phyloP scores from a whole-genome alignment of 208 protist genomes.

The Leishmania turanica region DNA sequence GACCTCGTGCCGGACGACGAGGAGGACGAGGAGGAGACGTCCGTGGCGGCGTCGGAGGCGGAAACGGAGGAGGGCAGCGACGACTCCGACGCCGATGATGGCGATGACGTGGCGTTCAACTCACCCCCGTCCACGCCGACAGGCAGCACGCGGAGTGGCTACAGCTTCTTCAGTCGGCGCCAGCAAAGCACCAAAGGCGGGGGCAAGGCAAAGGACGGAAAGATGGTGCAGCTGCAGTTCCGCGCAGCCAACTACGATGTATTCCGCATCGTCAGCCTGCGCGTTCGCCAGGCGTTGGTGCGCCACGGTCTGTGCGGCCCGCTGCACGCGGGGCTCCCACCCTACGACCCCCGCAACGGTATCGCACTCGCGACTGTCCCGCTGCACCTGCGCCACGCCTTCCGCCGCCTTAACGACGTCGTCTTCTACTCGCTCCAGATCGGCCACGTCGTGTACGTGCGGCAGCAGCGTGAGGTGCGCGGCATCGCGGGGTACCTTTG shows the following conservation, averaged over 20 bases:
- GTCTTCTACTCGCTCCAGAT: conserved; percentile 58
- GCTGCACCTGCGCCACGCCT: conserved; percentile 56
- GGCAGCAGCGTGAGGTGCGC: conserved; percentile 48
- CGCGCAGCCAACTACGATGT: conserved; percentile 46
- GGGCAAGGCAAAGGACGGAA: conserved; percentile 16
- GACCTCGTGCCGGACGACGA: conserved; percentile 42
- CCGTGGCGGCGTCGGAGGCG: conserved; percentile 16
- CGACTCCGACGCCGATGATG: conserved; percentile 21
- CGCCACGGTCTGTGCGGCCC: conserved; percentile 42
- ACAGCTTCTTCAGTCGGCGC: conserved; percentile 31
- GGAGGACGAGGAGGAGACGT: conserved; percentile 27
- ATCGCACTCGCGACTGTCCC: conserved; percentile 53
- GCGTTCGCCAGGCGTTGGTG: conserved; percentile 44
- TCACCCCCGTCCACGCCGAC: conserved; percentile 27
- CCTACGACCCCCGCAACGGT: conserved; percentile 66
- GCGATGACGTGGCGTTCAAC: conserved; percentile 28
- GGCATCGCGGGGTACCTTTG: conserved; percentile 41
- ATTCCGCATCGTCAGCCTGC: conserved; percentile 44
- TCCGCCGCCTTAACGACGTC: conserved; percentile 42
- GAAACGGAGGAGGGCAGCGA: conserved; percentile 20
- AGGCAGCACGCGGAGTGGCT: conserved; percentile 18
- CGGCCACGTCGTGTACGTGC: conserved; percentile 48
- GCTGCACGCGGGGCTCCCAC: conserved; percentile 49
- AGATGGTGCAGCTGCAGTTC: conserved; percentile 32
- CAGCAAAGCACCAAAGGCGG: neutral